Evolutionary conservation across 2,329 filamentous ascomycete species (phyloP).

Genomic region (Xylaria digitata): DNA sequence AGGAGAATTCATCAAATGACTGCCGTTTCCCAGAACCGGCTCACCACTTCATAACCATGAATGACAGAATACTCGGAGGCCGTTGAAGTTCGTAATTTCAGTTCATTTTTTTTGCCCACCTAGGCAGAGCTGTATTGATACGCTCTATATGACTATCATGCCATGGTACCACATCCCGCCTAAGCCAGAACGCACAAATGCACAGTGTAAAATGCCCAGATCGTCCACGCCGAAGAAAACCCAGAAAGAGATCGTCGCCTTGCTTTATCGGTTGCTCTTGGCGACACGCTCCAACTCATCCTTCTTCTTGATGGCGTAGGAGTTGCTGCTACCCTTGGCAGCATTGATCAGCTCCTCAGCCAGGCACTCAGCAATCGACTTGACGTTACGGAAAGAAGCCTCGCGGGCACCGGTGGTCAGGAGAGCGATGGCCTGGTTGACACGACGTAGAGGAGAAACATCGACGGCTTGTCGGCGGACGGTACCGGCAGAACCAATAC

Average conservation of each 20-base stretch:
- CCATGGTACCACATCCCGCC: conserved; percentile 56
- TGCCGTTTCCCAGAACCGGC: conserved; percentile 16
- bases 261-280: conserved; percentile 99
- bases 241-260: conserved; percentile 49
- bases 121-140: conserved; percentile 54
- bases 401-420: conserved; percentile 99
- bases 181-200: conserved; percentile 60
- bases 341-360: conserved; percentile 99
- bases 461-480: conserved; percentile 99
- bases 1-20: conserved; percentile 12
- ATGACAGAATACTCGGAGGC: conserved; percentile 25
- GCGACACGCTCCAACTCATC: conserved; percentile 99
- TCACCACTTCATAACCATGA: conserved; percentile 31
- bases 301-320: conserved; percentile 99
- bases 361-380: conserved; percentile 99
- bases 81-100: conserved; percentile 49
- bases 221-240: conserved; percentile 57
- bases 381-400: conserved; percentile 99
- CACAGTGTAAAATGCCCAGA: conserved; percentile 54
- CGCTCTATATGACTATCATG: conserved; percentile 58
- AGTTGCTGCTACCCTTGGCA: conserved; percentile 99
- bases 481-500: conserved; percentile 99
- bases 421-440: conserved; percentile 99
- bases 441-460: conserved; percentile 98
- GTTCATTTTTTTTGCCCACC: conserved; percentile 50